phyloP scores from a whole-genome alignment of 306 rosid species.

The Corylus heterophylla region DNA sequence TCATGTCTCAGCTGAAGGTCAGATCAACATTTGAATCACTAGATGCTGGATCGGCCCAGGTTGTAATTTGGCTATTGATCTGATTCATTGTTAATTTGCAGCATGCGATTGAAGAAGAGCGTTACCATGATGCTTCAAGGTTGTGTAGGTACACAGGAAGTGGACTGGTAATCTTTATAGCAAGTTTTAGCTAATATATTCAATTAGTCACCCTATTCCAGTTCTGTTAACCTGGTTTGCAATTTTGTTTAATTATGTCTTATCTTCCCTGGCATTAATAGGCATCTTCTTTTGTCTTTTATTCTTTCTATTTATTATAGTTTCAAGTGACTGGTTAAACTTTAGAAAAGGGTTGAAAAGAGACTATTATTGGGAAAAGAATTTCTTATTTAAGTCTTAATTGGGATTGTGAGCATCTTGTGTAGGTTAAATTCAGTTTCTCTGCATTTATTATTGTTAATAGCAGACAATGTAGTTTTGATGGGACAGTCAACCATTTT shows the following conservation, averaged over 20 bases:
- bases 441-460: not conserved
- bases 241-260: not conserved
- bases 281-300: slow-evolving; percentile 1
- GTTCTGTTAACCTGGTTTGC: not conserved
- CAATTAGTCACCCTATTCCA: not conserved
- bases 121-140: slow-evolving; percentile 87
- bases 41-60: not conserved
- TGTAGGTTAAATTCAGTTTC: not conserved
- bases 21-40: slow-evolving; percentile 18
- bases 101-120: slow-evolving; percentile 88
- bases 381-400: not conserved
- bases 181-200: slow-evolving; percentile 13
- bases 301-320: not conserved
- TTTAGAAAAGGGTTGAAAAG: not conserved
- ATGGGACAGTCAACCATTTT: not conserved
- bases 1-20: slow-evolving; percentile 86
- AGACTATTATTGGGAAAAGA: not conserved
- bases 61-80: slow-evolving; percentile 21
- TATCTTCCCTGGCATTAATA: slow-evolving; percentile 14
- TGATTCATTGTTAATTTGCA: slow-evolving; percentile 32
- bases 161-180: slow-evolving; percentile 69
- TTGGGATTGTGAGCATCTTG: not conserved
- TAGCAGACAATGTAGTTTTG: not conserved
- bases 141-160: slow-evolving; percentile 90
- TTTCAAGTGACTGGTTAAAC: not conserved